phyloP scores from a whole-genome alignment of 495 filamentous ascomycete species.

The Cercophora scortea region DNA sequence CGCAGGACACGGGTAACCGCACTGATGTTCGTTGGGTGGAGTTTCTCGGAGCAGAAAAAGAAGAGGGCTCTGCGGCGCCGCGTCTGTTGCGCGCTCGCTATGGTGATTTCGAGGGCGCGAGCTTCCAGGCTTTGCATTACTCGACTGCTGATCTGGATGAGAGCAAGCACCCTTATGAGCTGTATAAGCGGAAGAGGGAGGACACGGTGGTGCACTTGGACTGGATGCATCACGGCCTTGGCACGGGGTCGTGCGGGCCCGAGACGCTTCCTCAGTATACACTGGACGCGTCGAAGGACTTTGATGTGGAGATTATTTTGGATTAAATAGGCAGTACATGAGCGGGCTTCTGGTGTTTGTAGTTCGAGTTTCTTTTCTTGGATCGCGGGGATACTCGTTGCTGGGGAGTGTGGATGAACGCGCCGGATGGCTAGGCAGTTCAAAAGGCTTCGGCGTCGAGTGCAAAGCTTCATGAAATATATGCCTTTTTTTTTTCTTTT shows the following conservation, averaged over 20 bases:
- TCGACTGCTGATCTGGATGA: slow-evolving; percentile 45
- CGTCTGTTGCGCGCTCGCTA: slow-evolving; percentile 29
- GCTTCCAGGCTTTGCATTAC: slow-evolving; percentile 49
- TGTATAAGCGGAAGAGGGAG: slow-evolving; percentile 35
- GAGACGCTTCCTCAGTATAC: slow-evolving; percentile 44
- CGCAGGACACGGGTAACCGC: slow-evolving; percentile 59
- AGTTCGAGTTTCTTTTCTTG: too few relatives aligned
- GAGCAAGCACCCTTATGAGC: slow-evolving; percentile 52
- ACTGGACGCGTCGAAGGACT: slow-evolving; percentile 33
- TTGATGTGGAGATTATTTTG: slow-evolving; percentile 40
- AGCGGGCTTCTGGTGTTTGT: not conserved
- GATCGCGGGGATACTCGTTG: too few relatives aligned
- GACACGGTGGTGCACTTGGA: slow-evolving; percentile 54
- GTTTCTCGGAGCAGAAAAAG: slow-evolving; percentile 16
- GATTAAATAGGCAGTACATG: slow-evolving; percentile 17
- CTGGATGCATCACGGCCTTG: slow-evolving; percentile 48
- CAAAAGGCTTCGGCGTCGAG: too few relatives aligned
- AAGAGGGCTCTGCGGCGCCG: not conserved
- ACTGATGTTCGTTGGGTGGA: slow-evolving; percentile 54
- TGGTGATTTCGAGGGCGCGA: slow-evolving; percentile 32
- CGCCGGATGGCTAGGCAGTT: too few relatives aligned
- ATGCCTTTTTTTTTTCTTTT: too few relatives aligned
- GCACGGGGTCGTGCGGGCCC: slow-evolving; percentile 45
- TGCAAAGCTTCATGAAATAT: too few relatives aligned
- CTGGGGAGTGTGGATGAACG: too few relatives aligned